Evolutionary conservation across 2,329 filamentous ascomycete genomes (phyloP).

Genomic region (Elsinoe necatrix): DNA sequence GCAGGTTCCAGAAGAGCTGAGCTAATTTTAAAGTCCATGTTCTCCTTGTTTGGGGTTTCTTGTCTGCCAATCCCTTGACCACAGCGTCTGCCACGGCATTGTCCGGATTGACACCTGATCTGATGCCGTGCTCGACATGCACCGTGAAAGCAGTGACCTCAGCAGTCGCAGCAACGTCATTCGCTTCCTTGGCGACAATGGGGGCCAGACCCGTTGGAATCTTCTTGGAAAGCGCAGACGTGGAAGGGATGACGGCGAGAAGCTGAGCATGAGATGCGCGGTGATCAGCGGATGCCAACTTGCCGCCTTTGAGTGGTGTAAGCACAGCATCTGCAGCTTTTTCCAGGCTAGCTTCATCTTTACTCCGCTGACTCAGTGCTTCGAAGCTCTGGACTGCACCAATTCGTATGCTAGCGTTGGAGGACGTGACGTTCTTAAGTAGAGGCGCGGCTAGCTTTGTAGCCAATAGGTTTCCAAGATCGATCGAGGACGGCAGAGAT

Average conservation of each 20-base stretch:
- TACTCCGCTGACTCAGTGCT: conserved; percentile 55
- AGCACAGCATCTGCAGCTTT: conserved; percentile 72
- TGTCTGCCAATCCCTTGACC: conserved; percentile 75
- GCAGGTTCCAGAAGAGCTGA: conserved; percentile 56
- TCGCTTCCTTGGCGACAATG: conserved; percentile 74
- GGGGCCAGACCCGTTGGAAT: conserved; percentile 58
- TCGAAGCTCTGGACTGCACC: conserved; percentile 69
- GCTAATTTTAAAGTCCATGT: conserved; percentile 72
- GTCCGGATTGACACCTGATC: conserved; percentile 53
- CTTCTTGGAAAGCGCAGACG: conserved; percentile 54
- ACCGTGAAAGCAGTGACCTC: conserved; percentile 65
- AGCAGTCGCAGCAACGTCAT: conserved; percentile 69
- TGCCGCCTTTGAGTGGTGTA: conserved; percentile 69
- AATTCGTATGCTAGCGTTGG: conserved; percentile 66
- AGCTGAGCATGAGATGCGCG: conserved; percentile 75
- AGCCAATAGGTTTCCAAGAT: conserved; percentile 67
- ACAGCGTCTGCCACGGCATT: conserved; percentile 62
- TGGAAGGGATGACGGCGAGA: conserved; percentile 56
- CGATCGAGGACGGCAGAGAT: conserved; percentile 60
- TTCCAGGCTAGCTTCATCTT: conserved; percentile 50
- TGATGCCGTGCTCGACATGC: conserved; percentile 55
- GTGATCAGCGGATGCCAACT: conserved; percentile 77
- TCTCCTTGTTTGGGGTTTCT: conserved; percentile 67
- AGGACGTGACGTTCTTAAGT: conserved; percentile 84
- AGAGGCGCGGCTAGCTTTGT: conserved; percentile 74